Evolutionary conservation across 495 filamentous ascomycete genomes (phyloP), one percentile per base, ranked within the genome.

Genomic region (Poronia punctata): DNA sequence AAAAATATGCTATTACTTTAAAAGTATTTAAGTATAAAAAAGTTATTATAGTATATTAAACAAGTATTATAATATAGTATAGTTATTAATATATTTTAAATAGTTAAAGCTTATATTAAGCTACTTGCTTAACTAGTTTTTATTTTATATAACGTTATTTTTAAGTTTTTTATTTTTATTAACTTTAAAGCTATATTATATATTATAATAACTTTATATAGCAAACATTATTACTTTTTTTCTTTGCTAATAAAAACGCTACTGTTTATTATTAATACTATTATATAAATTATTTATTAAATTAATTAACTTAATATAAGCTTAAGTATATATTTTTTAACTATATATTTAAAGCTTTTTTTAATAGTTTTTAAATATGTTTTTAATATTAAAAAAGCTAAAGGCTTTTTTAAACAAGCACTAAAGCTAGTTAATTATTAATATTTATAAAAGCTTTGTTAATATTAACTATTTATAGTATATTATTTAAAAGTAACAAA

Each of bases 321-420:
- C 15, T 30, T 30, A 56, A 49, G 49, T 62, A 30, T 60, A 58
- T 29, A 49, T 62, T 19, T 35, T 51, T 35, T 35, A 30, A 16
- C 34, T 32, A 32, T 53, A 59, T 36, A 48, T 61, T 25, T 50
- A 52, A 49, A 58, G 29, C 3, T 46, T 46, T 44, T 35, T 44
- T 44, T 38, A n/a, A n/a, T n/a, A n/a, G n/a, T n/a, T n/a, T n/a
- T n/a, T n/a, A n/a, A n/a, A n/a, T n/a, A n/a, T n/a, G n/a, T n/a
- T n/a, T n/a, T n/a, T n/a, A 38, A 38, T 35, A 38, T 44, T 38
- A 24, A 38, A 19, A 17, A 22, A 17, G 10, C 25, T 25, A 38
- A 38, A 38, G 29, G 14, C 25, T 23, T 21, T 18, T 28, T 44
- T 27, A 33, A 38, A 17, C 36, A 44, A 26, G 26, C 35, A 38